A percentile compares a stretch with the other conserved stretches of the same genome.
These are phyloP conservation scores for Tanozyma kutaoensis DNA, from an alignment of 805 yeast genomes.

Conservation along the genomic window DNA sequence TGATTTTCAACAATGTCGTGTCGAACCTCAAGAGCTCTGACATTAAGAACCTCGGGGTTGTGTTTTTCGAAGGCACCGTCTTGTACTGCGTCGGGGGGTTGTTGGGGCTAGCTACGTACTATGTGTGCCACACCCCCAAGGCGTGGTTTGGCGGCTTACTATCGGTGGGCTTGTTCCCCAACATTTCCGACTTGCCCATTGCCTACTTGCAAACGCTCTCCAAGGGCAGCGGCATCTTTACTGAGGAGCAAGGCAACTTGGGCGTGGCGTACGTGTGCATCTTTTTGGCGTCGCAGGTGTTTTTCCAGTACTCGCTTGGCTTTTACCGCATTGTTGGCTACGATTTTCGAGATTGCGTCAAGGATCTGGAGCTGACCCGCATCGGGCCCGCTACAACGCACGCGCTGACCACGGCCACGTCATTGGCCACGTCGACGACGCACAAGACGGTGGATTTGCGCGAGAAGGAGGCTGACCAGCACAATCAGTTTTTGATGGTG, in stretches of 20 bases:
- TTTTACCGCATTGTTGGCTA: constrained; percentile 53
- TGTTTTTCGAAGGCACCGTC: constrained; percentile 32
- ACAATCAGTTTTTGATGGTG: constrained; percentile 8
- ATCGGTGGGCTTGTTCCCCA: constrained; percentile 65
- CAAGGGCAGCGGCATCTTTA: constrained; percentile 41
- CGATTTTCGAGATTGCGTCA: constrained; percentile 42
- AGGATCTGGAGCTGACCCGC: not conserved
- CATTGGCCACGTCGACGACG: not conserved
- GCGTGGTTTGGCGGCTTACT: constrained; percentile 68
- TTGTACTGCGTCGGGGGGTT: constrained; percentile 37
- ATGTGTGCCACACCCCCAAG: constrained; percentile 48
- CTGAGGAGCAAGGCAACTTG: constrained; percentile 44
- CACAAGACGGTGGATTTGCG: not conserved
- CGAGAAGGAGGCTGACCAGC: constrained; percentile 4
- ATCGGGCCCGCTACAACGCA: not conserved
- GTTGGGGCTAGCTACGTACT: constrained; percentile 31
- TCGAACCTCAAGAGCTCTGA: constrained; percentile 52
- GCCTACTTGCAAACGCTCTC: constrained; percentile 71
- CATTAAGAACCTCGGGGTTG: constrained; percentile 58
- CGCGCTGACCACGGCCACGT: not conserved
- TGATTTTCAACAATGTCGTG: constrained; percentile 65
- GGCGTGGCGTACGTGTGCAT: constrained; percentile 82
- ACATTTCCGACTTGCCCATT: constrained; percentile 73
- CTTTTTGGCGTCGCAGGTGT: constrained; percentile 53
- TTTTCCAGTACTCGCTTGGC: constrained; percentile 66